These are phyloP conservation scores for Omphalotus guepiniiformis DNA, from an alignment of 768 basidiomycete genomes.

Conservation along the genomic window DNA sequence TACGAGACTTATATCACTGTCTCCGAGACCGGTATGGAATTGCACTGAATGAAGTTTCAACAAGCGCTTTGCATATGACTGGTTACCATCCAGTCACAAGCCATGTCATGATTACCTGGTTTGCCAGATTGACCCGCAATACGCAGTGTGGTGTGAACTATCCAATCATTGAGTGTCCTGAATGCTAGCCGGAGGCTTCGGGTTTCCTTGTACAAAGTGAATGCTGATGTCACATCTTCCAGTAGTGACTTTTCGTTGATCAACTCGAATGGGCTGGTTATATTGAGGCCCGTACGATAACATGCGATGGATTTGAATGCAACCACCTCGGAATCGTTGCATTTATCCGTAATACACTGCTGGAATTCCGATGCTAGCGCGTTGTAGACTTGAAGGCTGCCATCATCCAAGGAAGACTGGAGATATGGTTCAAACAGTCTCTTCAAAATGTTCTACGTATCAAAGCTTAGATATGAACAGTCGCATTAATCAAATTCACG, in stretches of 20 bases:
- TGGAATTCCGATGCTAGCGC: not conserved
- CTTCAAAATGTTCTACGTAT: no score
- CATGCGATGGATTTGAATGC: conserved; percentile 76
- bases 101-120: conserved; percentile 67
- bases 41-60: conserved; percentile 61
- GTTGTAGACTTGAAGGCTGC: not conserved
- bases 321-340: conserved; percentile 46
- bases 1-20: conserved; percentile 59
- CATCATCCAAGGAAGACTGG: not conserved
- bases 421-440: not conserved
- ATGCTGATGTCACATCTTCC: no score
- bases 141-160: conserved; percentile 52
- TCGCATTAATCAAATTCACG: conserved; percentile 7
- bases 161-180: conserved; percentile 62
- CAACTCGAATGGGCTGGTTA: no score
- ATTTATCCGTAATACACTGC: conserved; percentile 36
- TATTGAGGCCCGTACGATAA: conserved; percentile 71
- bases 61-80: no score
- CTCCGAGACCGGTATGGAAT: conserved; percentile 82
- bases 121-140: conserved; percentile 50
- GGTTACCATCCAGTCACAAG: no score
- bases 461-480: conserved; percentile 11
- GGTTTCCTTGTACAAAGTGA: conserved; percentile 29
- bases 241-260: no score
- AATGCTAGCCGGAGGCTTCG: conserved; percentile 49